Percentiles rank a stretch among this genome's conserved stretches.
Conservation (phyloP, 805 yeast species). For the Candida maltosa region DNA sequence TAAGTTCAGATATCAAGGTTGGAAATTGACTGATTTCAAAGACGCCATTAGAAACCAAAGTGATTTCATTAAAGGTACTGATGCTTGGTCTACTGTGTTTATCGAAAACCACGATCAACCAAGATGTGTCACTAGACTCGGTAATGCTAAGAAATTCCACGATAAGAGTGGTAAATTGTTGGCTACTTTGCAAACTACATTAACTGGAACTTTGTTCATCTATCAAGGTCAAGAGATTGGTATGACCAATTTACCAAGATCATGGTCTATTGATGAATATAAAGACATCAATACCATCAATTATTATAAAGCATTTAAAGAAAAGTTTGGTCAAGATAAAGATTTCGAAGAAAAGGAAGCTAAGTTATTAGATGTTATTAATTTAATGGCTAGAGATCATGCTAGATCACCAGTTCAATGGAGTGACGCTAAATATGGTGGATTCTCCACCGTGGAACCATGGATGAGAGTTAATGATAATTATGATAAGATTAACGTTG, state of each 20-base stretch:
- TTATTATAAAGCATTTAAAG: slow-evolving; percentile 32
- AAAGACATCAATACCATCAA: slow-evolving; percentile 47
- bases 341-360: slow-evolving; percentile 21
- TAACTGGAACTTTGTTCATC: slow-evolving; percentile 53
- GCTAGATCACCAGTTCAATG: slow-evolving; percentile 59
- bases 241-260: slow-evolving; percentile 45
- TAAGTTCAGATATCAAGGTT: slow-evolving; percentile 33
- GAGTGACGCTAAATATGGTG: slow-evolving; percentile 42
- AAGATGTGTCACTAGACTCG: slow-evolving; percentile 50
- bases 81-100: slow-evolving; percentile 56
- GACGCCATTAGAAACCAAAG: slow-evolving; percentile 32
- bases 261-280: slow-evolving; percentile 49
- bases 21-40: slow-evolving; percentile 37
- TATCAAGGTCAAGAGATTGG: slow-evolving; percentile 66
- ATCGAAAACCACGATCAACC: slow-evolving; percentile 62
- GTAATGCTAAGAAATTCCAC: slow-evolving; percentile 31
- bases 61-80: slow-evolving; percentile 43
- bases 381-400: slow-evolving; percentile 47
- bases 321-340: slow-evolving; percentile 21
- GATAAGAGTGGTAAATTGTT: slow-evolving; percentile 46
- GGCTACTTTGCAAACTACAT: slow-evolving; percentile 41
- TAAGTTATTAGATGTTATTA: slow-evolving; percentile 29
- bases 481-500: slow-evolving; percentile 48
- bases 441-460: slow-evolving; percentile 47
- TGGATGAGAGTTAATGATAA: slow-evolving; percentile 54